Base-by-base conservation (phyloP, 2,329 filamentous ascomycete species). In the Fusarium austroafricanum region DNA sequence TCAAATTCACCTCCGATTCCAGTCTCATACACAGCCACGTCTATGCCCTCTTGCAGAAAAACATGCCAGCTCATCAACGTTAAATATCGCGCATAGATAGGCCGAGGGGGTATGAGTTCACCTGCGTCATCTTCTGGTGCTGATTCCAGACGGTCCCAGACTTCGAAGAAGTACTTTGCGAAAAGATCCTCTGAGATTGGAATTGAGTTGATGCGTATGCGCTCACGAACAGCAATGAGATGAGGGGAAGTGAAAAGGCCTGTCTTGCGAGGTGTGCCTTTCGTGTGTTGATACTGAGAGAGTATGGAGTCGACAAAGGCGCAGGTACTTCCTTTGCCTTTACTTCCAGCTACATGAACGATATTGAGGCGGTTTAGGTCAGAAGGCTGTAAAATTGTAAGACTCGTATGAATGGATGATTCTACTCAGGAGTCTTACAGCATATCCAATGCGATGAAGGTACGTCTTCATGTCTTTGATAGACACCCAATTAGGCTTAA, bases 381-480 rank as follows among this genome's bases (percentile, higher is more conserved):
- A 14, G 77, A 70, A 8, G 79, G 76, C 77, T 81, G 45, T 33
- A 1, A 47, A 23, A 17, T 40, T 39, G 26, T 61, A 10, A 59
- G 61, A 23, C 17, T 35, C 9, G 15, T 50, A 12, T 28, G 17
- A n/a, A n/a, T n/a, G n/a, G n/a, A 21, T 23, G 17, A 23, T 33
- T 35, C 33, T 40, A 14, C 38, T 42, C 45, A 6, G 14, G 18
- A n/a, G 21, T 58, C 76, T 63, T 73, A 83, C 81, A 79, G 91
- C 83, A 78, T 97, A 94, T 69, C 94, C 93, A 73, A 96, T 89
- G 68, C 90, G 90, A 56, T 83, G 82, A 74, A 93, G 87, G 86
- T 93, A 97, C 62, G 89, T 86, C 68, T 88, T 85, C 88, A 96
- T 96, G 78, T 97, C 92, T 4, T 88, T 87, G 46, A 96, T 89